Evolutionary conservation across 345 rosid species (phyloP).

Genomic region (Nasturtium officinale): DNA sequence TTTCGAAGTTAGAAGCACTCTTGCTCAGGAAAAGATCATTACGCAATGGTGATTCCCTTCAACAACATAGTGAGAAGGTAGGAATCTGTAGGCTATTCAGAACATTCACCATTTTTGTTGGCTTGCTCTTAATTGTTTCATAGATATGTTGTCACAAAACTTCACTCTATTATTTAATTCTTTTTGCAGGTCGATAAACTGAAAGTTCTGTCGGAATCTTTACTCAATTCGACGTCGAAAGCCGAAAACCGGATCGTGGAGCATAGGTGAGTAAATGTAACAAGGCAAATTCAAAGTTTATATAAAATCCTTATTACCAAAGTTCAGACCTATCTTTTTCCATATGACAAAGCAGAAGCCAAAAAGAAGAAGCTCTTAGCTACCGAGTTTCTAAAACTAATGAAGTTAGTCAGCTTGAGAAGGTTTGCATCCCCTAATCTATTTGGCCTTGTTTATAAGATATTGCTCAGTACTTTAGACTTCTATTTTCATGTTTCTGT

Average conservation of each 20-base stretch:
- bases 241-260: constrained; percentile 80
- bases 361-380: constrained; percentile 83
- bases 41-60: constrained; percentile 63
- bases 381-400: constrained; percentile 70
- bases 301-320: constrained; percentile 10
- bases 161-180: not conserved
- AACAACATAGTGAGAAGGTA: constrained; percentile 71
- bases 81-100: constrained; percentile 17
- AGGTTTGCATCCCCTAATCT: constrained; percentile 52
- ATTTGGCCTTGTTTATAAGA: not conserved
- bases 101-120: constrained; percentile 18
- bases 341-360: constrained; percentile 53
- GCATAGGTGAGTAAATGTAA: constrained; percentile 59
- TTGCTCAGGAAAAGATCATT: constrained; percentile 71
- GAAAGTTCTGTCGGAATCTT: constrained; percentile 82
- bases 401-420: constrained; percentile 80
- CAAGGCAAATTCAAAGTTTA: not conserved
- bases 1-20: constrained; percentile 64
- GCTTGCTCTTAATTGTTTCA: not conserved
- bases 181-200: constrained; percentile 75
- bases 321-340: not conserved
- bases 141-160: not conserved
- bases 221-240: constrained; percentile 66
- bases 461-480: not conserved
- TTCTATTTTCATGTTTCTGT: constrained; percentile 5